Evolutionary conservation across 148 eudicot genomes (phyloP), one percentile per base, ranked within the genome.

Genomic region (Camellia lanceoleosa): DNA sequence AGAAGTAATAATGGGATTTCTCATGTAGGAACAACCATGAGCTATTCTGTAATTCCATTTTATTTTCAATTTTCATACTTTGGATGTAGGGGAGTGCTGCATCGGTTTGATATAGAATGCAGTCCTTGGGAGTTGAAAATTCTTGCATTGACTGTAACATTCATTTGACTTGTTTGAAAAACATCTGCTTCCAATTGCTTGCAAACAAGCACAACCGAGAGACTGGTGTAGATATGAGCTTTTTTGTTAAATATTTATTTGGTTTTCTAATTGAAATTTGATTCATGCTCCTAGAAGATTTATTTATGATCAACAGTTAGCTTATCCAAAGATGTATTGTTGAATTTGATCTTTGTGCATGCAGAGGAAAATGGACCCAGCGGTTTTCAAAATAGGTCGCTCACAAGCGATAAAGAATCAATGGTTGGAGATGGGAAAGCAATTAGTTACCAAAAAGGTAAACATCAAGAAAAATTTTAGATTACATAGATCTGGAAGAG

Each of bases 401-500:
- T 72, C 87, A 20, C 95, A 91, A 67, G 98, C 95, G 6, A 86
- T 89, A 80, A 92, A 91, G 83, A 96, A 94, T 70, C 87, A 87
- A 86, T 93, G 97, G 97, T 85, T 95, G n/a, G 92, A 91, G 80
- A 87, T 89, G 80, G 94, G 85, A 74, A 91, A 92, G 69, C 79
- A 85, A 81, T 82, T 85, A 43, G 93, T 91, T 23, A 77, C 83
- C 5, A 83, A 93, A 80, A 94, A 88, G 98, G 97, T 92, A 84
- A 82, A 55, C 65, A 30, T 61, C 23, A 23, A 10, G 10, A 38
- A 5, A 30, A 2, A 76, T 44, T 38, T 23, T 9, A 43, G 10
- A 66, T 63, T 44, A 7, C 16, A 23, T 64, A 1, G 55, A 68
- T 20, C 5, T 61, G 73, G 18, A 23, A 52, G 46, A 15, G 71